A percentile compares a stretch with the other conserved stretches of the same genome.
phyloP scores from a whole-genome alignment of 495 filamentous ascomycete species.

The Aspergillus ellipticus region DNA sequence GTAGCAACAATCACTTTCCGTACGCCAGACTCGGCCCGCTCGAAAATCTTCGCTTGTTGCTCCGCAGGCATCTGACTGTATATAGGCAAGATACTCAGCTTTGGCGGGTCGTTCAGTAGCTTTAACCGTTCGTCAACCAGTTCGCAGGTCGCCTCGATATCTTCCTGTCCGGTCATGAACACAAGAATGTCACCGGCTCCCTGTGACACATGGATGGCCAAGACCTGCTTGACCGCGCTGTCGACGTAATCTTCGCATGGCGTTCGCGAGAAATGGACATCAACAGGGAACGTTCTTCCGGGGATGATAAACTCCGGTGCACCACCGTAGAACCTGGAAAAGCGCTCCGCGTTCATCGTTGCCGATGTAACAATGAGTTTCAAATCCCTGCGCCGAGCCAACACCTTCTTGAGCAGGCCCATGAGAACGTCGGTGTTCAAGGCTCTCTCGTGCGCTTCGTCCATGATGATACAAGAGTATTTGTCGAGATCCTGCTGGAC shows the following conservation, averaged over 20 bases:
- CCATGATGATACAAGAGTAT: constrained; percentile 99
- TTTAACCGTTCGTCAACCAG: constrained; percentile 85
- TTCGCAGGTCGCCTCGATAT: constrained; percentile 96
- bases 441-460: constrained; percentile 96
- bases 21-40: constrained; percentile 82
- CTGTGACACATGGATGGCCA: constrained; percentile 96
- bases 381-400: constrained; percentile 83
- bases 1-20: constrained; percentile 98
- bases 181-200: constrained; percentile 90
- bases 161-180: constrained; percentile 99
- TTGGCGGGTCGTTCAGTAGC: constrained; percentile 88
- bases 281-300: constrained; percentile 94
- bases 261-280: constrained; percentile 91
- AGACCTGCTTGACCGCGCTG: constrained; percentile 90
- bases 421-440: constrained; percentile 97
- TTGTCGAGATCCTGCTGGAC: constrained; percentile 89
- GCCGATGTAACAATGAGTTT: constrained; percentile 98
- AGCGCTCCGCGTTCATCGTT: constrained; percentile 97
- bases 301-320: constrained; percentile 97
- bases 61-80: constrained; percentile 99
- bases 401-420: constrained; percentile 95
- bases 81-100: constrained; percentile 92
- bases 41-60: constrained; percentile 96
- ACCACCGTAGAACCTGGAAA: constrained; percentile 95
- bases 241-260: constrained; percentile 98